Evolutionary conservation across 148 eudicot species (phyloP), one percentile per base, ranked within the genome.

Genomic region (Agrostemma githago): DNA sequence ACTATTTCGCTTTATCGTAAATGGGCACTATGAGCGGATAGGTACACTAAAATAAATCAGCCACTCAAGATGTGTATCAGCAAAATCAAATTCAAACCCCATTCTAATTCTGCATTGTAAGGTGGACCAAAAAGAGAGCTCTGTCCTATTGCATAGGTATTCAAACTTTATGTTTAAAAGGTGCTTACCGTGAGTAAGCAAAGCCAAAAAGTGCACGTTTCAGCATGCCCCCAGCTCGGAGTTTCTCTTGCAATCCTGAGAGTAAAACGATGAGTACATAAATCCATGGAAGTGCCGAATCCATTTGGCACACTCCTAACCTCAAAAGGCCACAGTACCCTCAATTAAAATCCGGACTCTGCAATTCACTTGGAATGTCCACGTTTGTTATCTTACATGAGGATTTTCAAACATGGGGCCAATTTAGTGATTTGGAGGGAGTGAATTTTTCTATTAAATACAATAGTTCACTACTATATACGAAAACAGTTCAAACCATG

Each of bases 181-280:
- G 41, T 59, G 42, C 38, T 78, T 83, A 92, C 97, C 84, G 82
- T 60, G 90, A 80, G 83, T 90, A 92, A 43, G 96, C 99, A 46
- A 88, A 59, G 72, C 86, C 84, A 77, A 95, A 95, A 79, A 90
- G 46, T 14, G 85, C 74, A 48, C 79, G 80, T 75, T 89, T 95
- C 70, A 95, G 43, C 63, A 83, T 66, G 74, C 97, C 93, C 20
- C 99, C 97, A 39, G 96, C 70, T 56, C 91, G 71, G 63, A 95
- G 85, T 84, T 95, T 95, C 79, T 92, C 94, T 71, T 85, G 85
- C 87, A 95, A 82, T 61, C 99, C 99, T 95, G 85, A 71, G 80
- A 61, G 40, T 66, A 60, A 39, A 41, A 42, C 26, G 69, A 66
- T 70, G 63, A 54, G 42, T 14, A 76, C 34, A 26, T 44, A 38